Evolutionary conservation across 257 asterid species (phyloP).

Genomic region (Striga asiatica): DNA sequence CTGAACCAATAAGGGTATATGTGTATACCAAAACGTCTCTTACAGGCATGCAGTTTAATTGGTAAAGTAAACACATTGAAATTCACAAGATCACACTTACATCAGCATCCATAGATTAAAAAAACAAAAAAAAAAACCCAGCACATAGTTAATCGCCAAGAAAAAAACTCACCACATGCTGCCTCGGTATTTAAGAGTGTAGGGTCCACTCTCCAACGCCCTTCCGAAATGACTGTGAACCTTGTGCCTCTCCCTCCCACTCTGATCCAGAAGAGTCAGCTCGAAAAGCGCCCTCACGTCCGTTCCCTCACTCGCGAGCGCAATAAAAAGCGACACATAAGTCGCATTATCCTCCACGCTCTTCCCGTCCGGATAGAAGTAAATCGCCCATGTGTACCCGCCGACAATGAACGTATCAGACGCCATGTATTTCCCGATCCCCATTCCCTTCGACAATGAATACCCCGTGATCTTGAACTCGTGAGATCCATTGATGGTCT

Average conservation of each 20-base stretch:
- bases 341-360: constrained; percentile 70
- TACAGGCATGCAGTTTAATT: too few relatives aligned
- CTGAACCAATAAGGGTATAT: too few relatives aligned
- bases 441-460: constrained; percentile 76
- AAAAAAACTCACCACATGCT: constrained; percentile 81
- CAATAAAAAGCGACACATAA: constrained; percentile 78
- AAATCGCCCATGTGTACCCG: constrained; percentile 87
- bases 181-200: constrained; percentile 80
- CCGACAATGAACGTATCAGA: constrained; percentile 86
- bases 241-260: constrained; percentile 89
- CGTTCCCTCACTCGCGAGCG: constrained; percentile 81
- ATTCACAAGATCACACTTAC: too few relatives aligned
- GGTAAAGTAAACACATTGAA: too few relatives aligned
- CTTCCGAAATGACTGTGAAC: constrained; percentile 96
- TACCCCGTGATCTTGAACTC: constrained; percentile 65
- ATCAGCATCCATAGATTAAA: too few relatives aligned
- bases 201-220: constrained; percentile 91
- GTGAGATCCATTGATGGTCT: constrained; percentile 80
- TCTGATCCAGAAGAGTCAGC: constrained; percentile 82
- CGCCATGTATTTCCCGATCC: constrained; percentile 77
- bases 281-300: constrained; percentile 96
- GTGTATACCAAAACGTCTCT: too few relatives aligned
- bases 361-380: constrained; percentile 95
- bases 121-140: too few relatives aligned
- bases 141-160: neutral